phyloP scores from a whole-genome alignment of 495 filamentous ascomycete genomes.

The Penicillium turbatum region DNA sequence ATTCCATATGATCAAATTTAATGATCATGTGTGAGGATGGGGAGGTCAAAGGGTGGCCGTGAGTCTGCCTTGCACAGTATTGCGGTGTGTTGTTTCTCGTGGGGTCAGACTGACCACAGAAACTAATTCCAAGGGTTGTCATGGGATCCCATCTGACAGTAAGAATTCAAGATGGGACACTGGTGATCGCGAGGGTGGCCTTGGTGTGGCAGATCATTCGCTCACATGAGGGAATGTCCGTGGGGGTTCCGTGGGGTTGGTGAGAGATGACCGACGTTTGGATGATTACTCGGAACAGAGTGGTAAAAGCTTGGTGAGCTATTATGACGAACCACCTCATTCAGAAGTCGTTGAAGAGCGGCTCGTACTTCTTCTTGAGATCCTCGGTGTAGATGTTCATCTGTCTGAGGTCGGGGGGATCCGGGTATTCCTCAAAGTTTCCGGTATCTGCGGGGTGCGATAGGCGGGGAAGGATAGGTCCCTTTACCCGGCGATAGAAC shows the following conservation, averaged over 20 bases:
- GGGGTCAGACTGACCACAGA: not conserved
- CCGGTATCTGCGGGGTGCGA: slow-evolving; percentile 76
- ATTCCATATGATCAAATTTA: not conserved
- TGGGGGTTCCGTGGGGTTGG: slow-evolving; percentile 2
- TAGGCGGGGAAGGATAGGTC: slow-evolving; percentile 83
- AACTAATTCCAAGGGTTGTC: not conserved
- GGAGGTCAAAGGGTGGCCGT: not conserved
- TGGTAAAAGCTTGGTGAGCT: slow-evolving; percentile 10
- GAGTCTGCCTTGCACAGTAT: not conserved
- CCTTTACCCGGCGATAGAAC: slow-evolving; percentile 62
- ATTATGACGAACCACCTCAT: not conserved
- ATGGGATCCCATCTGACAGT: not conserved
- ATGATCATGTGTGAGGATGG: not conserved
- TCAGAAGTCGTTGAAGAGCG: slow-evolving; percentile 76
- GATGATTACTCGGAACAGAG: not conserved
- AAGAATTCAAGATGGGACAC: not conserved
- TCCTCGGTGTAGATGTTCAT: slow-evolving; percentile 64
- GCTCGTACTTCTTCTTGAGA: slow-evolving; percentile 68
- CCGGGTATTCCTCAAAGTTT: slow-evolving; percentile 87
- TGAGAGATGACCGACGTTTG: not conserved
- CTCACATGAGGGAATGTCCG: slow-evolving; percentile 1
- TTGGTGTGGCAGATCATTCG: not conserved
- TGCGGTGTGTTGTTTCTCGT: not conserved
- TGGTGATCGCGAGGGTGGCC: not conserved
- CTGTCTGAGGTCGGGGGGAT: slow-evolving; percentile 52